Evolutionary conservation across 2,329 filamentous ascomycete species (phyloP).

Genomic region (Cordyceps fumosorosea): DNA sequence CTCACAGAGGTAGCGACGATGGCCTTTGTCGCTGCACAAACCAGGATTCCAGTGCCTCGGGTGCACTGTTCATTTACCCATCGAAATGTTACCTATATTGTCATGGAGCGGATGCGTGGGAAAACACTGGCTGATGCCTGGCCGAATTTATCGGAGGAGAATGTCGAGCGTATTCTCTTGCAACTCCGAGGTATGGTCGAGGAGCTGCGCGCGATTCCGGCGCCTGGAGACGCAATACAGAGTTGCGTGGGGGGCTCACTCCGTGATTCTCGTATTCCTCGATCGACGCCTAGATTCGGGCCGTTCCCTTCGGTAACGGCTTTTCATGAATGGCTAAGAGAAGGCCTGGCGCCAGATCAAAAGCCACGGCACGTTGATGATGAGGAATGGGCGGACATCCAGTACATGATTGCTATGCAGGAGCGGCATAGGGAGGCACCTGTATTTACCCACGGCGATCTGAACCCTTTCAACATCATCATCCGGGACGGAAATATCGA

Average conservation of each 20-base stretch:
- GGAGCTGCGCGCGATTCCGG: slow-evolving; percentile 20
- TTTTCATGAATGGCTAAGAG: slow-evolving; percentile 27
- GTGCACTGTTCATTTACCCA: slow-evolving; percentile 20
- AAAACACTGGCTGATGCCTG: slow-evolving; percentile 18
- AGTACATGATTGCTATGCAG: slow-evolving; percentile 21
- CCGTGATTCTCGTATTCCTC: slow-evolving; percentile 21
- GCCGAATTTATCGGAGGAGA: slow-evolving; percentile 19
- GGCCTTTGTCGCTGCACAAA: slow-evolving; percentile 23
- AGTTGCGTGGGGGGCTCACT: slow-evolving; percentile 24
- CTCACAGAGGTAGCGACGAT: slow-evolving; percentile 25
- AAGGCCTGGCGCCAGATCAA: slow-evolving; percentile 21
- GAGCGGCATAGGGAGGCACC: slow-evolving; percentile 19
- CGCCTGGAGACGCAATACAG: slow-evolving; percentile 16
- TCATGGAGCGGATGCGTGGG: slow-evolving; percentile 23
- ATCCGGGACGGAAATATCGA: slow-evolving; percentile 20
- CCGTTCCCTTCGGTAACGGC: slow-evolving; percentile 28
- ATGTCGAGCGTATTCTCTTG: slow-evolving; percentile 20
- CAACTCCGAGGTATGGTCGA: slow-evolving; percentile 22
- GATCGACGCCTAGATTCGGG: slow-evolving; percentile 19
- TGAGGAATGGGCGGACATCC: slow-evolving; percentile 20
- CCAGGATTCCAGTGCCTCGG: slow-evolving; percentile 23
- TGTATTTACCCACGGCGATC: slow-evolving; percentile 24
- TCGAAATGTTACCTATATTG: slow-evolving; percentile 19
- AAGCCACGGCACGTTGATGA: slow-evolving; percentile 18
- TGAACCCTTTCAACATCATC: slow-evolving; percentile 24